phyloP scores from a whole-genome alignment of 2,329 filamentous ascomycete species.

The Didymella keratinophila region DNA sequence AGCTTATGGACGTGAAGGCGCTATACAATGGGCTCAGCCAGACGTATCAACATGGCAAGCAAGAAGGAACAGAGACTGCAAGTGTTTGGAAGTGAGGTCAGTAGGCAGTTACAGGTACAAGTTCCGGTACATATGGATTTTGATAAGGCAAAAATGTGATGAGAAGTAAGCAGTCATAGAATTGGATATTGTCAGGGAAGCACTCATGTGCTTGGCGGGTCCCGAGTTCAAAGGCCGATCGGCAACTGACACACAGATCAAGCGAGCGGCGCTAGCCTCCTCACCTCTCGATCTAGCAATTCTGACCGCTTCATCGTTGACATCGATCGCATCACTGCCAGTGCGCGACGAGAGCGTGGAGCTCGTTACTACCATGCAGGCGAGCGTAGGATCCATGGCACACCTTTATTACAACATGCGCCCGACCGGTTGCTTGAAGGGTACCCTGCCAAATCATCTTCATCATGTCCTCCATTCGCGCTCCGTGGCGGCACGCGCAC shows the following conservation, averaged over 20 bases:
- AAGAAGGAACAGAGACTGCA: conserved; percentile 18
- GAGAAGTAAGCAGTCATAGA: neutral
- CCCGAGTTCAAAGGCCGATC: conserved; percentile 9
- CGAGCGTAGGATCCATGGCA: neutral
- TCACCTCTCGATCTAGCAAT: neutral
- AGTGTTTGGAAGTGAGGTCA: conserved; percentile 27
- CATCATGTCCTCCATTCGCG: conserved; percentile 2
- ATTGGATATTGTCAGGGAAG: neutral
- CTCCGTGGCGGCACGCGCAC: conserved; percentile 1
- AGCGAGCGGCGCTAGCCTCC: conserved; percentile 3
- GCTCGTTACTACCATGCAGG: neutral
- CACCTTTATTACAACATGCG: neutral
- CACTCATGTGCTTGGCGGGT: neutral
- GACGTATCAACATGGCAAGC: conserved; percentile 30
- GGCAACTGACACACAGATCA: neutral
- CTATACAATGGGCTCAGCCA: conserved; percentile 38
- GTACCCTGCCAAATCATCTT: no score
- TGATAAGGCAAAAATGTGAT: neutral
- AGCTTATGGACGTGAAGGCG: conserved; percentile 60
- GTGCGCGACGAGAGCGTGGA: neutral
- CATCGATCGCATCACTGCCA: neutral
- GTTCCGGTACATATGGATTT: neutral
- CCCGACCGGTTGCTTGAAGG: neutral
- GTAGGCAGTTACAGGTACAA: no score
- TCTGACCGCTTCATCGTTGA: neutral